phyloP scores from a whole-genome alignment of 1,284 basidiomycete genomes.

The Retiboletus flavoniger region DNA sequence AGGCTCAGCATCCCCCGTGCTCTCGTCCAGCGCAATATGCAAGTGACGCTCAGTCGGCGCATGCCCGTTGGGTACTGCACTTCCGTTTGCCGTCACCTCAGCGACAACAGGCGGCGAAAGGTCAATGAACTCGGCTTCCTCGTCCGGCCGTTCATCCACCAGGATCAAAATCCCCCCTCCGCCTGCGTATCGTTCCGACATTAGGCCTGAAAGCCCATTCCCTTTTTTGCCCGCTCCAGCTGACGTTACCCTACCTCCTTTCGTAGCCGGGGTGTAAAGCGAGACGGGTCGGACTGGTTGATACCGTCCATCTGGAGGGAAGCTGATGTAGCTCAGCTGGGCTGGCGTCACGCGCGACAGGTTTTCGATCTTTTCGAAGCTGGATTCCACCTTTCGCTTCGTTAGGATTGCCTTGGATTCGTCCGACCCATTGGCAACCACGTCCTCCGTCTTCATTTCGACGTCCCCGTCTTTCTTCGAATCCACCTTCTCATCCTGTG shows the following conservation, averaged over 20 bases:
- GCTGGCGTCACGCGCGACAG: slow-evolving; percentile 92
- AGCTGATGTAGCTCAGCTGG: slow-evolving; percentile 83
- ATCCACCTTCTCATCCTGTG: slow-evolving; percentile 55
- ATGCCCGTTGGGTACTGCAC: slow-evolving; percentile 24
- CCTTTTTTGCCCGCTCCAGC: slow-evolving; percentile 30
- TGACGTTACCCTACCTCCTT: slow-evolving; percentile 37
- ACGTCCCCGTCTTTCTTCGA: slow-evolving; percentile 64
- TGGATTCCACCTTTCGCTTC: slow-evolving; percentile 70
- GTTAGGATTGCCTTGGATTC: slow-evolving; percentile 45
- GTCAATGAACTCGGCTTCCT: slow-evolving; percentile 74
- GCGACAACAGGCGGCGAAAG: slow-evolving; percentile 46
- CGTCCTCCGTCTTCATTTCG: slow-evolving; percentile 71
- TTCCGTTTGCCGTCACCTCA: slow-evolving; percentile 30
- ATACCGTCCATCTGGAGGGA: slow-evolving; percentile 79
- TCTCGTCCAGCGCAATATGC: slow-evolving; percentile 69
- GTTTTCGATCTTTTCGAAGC: slow-evolving; percentile 79
- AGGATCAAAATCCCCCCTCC: slow-evolving; percentile 86
- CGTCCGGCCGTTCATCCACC: slow-evolving; percentile 63
- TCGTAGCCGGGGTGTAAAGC: slow-evolving; percentile 41
- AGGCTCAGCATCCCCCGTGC: slow-evolving; percentile 70
- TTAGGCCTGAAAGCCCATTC: slow-evolving; percentile 22
- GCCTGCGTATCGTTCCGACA: slow-evolving; percentile 63
- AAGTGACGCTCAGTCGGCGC: slow-evolving; percentile 33
- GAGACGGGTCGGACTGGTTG: slow-evolving; percentile 88
- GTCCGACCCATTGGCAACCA: slow-evolving; percentile 56